Evolutionary conservation across 2,329 filamentous ascomycete genomes (phyloP), one percentile per base, ranked within the genome.

Genomic region (Aspergillus tamarii): DNA sequence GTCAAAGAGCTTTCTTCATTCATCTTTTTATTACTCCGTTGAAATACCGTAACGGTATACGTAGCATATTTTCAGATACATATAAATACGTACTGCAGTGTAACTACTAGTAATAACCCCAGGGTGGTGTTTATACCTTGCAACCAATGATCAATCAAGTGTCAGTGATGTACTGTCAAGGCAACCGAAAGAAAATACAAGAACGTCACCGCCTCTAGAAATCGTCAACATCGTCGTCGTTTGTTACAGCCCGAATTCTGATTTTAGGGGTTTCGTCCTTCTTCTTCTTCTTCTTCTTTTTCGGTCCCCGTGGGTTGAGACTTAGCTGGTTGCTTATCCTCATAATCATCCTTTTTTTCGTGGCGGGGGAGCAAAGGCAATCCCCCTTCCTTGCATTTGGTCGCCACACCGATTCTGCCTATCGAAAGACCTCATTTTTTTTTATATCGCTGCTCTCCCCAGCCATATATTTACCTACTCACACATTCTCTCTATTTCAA

Each of bases 171-270:
- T 53, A 53, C 50, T 7, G 28, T 52, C 48, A 52, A 32, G 26
- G 26, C 16, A 53, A 34, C 28, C 23, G 30, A 19, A n/a, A n/a
- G 16, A 21, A 23, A 16, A 8, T 55, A 21, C n/a, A 26, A 26
- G 14, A 55, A 55, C 52, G 52, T 55, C 52, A 55, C 52, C 52
- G 52, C 52, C 52, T 36, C 30, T 36, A 12, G 52, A 55, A 52
- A 28, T 50, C 16, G 21, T 16, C 45, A 34, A 12, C 32, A 23
- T 14, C 26, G 16, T 30, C 23, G 16, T 14, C 26, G 46, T 36
- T 53, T n/a, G 16, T 54, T 36, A 19, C n/a, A 54, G 30, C 23
- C 21, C 30, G 9, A 26, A 36, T 14, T 30, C 23, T n/a, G 26
- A 16, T 34, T 34, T 28, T 26, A 8, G 23, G 12, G 10, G 21